Base-by-base conservation (phyloP, 2,329 filamentous ascomycete species). In the Xylariomycetidae sp. region DNA sequence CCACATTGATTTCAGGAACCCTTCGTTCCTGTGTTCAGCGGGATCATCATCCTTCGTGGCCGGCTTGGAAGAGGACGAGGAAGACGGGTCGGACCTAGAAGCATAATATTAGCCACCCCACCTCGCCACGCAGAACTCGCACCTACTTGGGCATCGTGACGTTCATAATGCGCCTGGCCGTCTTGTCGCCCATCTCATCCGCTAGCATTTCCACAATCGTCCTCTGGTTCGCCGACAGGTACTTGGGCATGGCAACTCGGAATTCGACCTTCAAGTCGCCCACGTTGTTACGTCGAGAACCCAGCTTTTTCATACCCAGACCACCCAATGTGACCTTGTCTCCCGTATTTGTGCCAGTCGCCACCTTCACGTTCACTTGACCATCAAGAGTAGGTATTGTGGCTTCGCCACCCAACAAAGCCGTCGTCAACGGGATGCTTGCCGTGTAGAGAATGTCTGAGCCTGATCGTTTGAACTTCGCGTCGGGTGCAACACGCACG, bases 221-320 rank as follows among this genome's bases (percentile, higher is more conserved):
- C 34, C 92, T 77, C 67, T 98, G 89, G 64, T 95, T 97, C 28
- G 84, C 77, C 34, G 77, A 88, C 45, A 98, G 71, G 53, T 90
- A 96, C 65, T 95, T 97, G 28, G 92, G 92, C 87, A 97, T 95
- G 34, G 77, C 69, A 28, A 98, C 86, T 59, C 88, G 88, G 74
- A 95, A 98, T 59, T 98, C 90, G 6, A 98, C 88, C 57, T 80
- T 83, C 40, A 98, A 66, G 55, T 98, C 92, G 44, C 92, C 92
- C 18, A 73, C 77, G 25, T 72, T 74, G 19, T 72, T 77, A 36
- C 80, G 74, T 30, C 87, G 74, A 13, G 74, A 71, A 41, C 76
- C 72, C 9, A 98, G 71, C 50, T 85, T 84, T 64, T 85, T 88
- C 90, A 98, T 97, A 39, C 92, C 92, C 84, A 88, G 88, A 6